These are phyloP conservation scores for Suhomyces sp. DNA, from an alignment of 805 yeast species.

Conservation along the genomic window DNA sequence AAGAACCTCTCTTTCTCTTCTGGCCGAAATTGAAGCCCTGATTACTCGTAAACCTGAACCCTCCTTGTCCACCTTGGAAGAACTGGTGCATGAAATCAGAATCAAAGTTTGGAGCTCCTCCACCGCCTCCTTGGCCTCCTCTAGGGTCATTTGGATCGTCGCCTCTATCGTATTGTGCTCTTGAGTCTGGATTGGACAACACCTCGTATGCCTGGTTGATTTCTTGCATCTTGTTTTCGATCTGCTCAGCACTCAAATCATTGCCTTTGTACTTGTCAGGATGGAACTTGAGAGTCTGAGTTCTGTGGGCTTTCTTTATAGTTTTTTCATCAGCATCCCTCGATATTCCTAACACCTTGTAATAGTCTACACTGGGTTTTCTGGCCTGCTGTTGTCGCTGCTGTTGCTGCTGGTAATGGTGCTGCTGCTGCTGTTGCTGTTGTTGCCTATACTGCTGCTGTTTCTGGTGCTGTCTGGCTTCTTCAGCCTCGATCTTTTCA, in stretches of 20 bases:
- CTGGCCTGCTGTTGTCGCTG: slow-evolving; percentile 30
- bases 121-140: slow-evolving; percentile 2
- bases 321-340: slow-evolving; percentile 66
- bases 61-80: slow-evolving; percentile 5
- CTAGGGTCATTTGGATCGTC: slow-evolving; percentile 48
- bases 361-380: slow-evolving; percentile 62
- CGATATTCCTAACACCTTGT: slow-evolving; percentile 69
- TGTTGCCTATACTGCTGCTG: slow-evolving; percentile 40
- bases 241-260: slow-evolving; percentile 61
- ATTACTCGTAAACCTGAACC: not conserved
- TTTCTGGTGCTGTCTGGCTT: slow-evolving; percentile 31
- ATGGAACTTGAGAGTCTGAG: slow-evolving; percentile 75
- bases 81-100: slow-evolving; percentile 6
- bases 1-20: not conserved
- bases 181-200: slow-evolving; percentile 61
- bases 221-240: slow-evolving; percentile 83
- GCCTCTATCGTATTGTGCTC: slow-evolving; percentile 65
- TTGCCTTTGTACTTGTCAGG: slow-evolving; percentile 84
- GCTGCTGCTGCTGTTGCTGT: slow-evolving; percentile 41
- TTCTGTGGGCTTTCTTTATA: slow-evolving; percentile 77
- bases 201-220: slow-evolving; percentile 92
- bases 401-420: slow-evolving; percentile 40
- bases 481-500: slow-evolving; percentile 21
- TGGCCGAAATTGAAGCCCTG: not conserved
- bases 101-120: not conserved